phyloP scores from a whole-genome alignment of 345 rosid genomes.

The Hibiscus mutabilis region DNA sequence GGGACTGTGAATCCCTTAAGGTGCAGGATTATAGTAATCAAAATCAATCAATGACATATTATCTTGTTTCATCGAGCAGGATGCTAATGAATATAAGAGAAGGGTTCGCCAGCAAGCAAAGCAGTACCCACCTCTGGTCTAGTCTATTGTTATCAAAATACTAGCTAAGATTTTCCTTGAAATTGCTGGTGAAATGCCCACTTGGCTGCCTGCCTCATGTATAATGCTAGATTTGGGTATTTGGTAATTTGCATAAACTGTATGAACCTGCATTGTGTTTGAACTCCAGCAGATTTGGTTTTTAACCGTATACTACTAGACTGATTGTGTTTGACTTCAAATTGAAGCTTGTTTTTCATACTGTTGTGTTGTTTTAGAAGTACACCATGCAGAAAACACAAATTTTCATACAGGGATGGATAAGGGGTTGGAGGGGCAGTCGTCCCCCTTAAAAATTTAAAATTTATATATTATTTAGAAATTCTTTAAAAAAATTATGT shows the following conservation, averaged over 20 bases:
- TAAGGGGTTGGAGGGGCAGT: too few species aligned
- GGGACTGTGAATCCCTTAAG: neutral
- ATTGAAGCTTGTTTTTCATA: neutral
- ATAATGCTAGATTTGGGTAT: constrained; percentile 16
- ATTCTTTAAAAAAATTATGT: too few species aligned
- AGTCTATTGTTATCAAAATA: constrained; percentile 23
- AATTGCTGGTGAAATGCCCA: constrained; percentile 9
- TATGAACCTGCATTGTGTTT: constrained; percentile 14
- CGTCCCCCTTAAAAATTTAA: too few species aligned
- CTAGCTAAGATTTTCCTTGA: constrained; percentile 1
- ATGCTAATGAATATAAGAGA: constrained; percentile 69
- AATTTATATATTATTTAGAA: too few species aligned
- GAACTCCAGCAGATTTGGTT: neutral
- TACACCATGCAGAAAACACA: too few species aligned
- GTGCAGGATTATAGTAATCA: neutral
- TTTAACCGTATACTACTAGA: neutral
- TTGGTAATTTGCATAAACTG: constrained; percentile 19
- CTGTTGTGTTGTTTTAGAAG: neutral
- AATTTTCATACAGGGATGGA: too few species aligned
- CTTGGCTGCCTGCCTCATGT: constrained; percentile 14
- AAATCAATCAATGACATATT: neutral
- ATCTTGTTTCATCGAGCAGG: constrained; percentile 36
- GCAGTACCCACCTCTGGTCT: constrained; percentile 71
- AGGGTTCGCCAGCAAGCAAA: constrained; percentile 86
- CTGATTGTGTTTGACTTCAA: neutral